A percentile compares a stretch with the other conserved stretches of the same genome.
phyloP scores from a whole-genome alignment of 2,329 filamentous ascomycete genomes.

The Intubia oerlemansii region DNA sequence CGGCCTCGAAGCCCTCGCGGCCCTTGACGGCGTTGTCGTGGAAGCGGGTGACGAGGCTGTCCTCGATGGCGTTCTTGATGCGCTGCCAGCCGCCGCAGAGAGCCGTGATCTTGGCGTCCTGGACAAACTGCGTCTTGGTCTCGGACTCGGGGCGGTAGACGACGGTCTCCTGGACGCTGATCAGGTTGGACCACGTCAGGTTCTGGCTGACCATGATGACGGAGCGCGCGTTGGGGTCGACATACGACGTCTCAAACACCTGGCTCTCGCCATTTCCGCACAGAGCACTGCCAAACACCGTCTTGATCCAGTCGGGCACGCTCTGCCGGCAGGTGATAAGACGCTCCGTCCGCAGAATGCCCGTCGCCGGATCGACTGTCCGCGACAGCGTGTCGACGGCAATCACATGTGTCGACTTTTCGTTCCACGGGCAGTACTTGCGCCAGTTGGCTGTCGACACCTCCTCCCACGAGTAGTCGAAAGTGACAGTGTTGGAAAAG shows the following conservation, averaged over 20 bases:
- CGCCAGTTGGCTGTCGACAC: slow-evolving; percentile 95
- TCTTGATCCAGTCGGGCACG: slow-evolving; percentile 60
- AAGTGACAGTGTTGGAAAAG: slow-evolving; percentile 75
- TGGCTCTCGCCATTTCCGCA: slow-evolving; percentile 44
- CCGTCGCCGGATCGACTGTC: slow-evolving; percentile 29
- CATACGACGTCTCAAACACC: slow-evolving; percentile 90
- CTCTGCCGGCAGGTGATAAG: slow-evolving; percentile 40
- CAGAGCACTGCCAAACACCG: slow-evolving; percentile 49
- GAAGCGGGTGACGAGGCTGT: slow-evolving; percentile 69
- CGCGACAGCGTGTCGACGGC: slow-evolving; percentile 85
- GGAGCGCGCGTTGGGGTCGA: slow-evolving; percentile 62
- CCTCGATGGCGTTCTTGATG: slow-evolving; percentile 90
- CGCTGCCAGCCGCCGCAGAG: slow-evolving; percentile 93
- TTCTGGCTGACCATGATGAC: slow-evolving; percentile 96
- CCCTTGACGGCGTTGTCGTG: slow-evolving; percentile 80
- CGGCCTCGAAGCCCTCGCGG: slow-evolving; percentile 83
- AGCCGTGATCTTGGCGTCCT: slow-evolving; percentile 83
- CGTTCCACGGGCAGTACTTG: slow-evolving; percentile 98
- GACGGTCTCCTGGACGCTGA: slow-evolving; percentile 86
- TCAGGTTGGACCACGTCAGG: slow-evolving; percentile 75
- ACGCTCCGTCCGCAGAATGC: slow-evolving; percentile 39
- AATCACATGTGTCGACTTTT: slow-evolving; percentile 90
- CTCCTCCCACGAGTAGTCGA: slow-evolving; percentile 97
- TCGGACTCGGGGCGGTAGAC: slow-evolving; percentile 44
- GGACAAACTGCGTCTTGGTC: slow-evolving; percentile 57